Evolutionary conservation across 2,329 filamentous ascomycete species (phyloP).

Genomic region (Metarhizium sp.): DNA sequence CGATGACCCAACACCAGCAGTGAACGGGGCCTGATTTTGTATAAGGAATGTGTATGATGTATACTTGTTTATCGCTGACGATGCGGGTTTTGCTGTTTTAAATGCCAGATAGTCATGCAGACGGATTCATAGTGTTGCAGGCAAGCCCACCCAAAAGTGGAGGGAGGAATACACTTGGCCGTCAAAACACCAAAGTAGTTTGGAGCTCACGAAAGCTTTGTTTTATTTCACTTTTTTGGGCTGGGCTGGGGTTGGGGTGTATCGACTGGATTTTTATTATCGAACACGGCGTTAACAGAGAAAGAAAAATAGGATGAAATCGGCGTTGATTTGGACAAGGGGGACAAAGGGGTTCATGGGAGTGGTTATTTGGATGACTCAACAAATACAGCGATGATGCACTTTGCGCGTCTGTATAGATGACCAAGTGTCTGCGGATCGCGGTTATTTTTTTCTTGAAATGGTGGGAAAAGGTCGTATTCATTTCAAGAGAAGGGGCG

Average conservation of each 20-base stretch:
- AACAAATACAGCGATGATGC: background rate
- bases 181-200: background rate
- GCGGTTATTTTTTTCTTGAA: background rate
- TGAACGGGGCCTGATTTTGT: slow-evolving; percentile 16
- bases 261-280: background rate
- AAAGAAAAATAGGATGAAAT: background rate
- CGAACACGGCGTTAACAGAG: slow-evolving; percentile 1
- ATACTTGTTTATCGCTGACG: background rate
- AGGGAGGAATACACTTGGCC: background rate
- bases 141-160: background rate
- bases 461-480: background rate
- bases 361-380: background rate
- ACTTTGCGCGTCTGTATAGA: slow-evolving; percentile 7
- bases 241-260: background rate
- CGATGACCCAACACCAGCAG: slow-evolving; percentile 15
- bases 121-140: background rate
- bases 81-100: background rate
- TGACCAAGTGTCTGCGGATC: background rate
- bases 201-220: background rate
- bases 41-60: slow-evolving; percentile 11
- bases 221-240: background rate
- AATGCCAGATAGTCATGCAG: background rate
- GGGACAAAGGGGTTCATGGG: background rate
- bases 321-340: slow-evolving; percentile 4
- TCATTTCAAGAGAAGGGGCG: slow-evolving; percentile 1